Percentiles rank a stretch among this genome's conserved stretches.
These are phyloP conservation scores for Stagonosporopsis tanaceti DNA, from an alignment of 2,329 filamentous ascomycete species.

Conservation along the genomic window DNA sequence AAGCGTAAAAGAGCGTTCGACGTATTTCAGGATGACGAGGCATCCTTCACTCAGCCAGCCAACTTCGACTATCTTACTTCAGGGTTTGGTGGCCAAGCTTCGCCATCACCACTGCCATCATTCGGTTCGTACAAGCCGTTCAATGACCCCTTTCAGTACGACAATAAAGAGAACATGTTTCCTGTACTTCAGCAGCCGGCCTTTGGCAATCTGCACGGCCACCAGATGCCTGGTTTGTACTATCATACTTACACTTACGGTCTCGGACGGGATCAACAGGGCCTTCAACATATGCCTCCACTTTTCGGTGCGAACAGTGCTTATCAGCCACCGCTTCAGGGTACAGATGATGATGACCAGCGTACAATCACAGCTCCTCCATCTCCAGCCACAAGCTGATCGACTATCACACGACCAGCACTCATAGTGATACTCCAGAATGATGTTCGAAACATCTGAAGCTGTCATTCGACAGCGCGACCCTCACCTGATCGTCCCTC, in stretches of 20 bases:
- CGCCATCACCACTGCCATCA: slow-evolving; percentile 35
- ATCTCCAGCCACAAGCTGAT: slow-evolving; percentile 43
- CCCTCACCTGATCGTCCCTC: slow-evolving; percentile 22
- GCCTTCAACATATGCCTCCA: slow-evolving; percentile 35
- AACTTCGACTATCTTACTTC: slow-evolving; percentile 47
- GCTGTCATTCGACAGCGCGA: slow-evolving; percentile 10
- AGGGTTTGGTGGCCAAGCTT: slow-evolving; percentile 37
- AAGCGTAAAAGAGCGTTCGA: slow-evolving; percentile 51
- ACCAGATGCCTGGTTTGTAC: slow-evolving; percentile 34
- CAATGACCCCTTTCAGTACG: slow-evolving; percentile 39
- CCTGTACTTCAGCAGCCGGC: slow-evolving; percentile 34
- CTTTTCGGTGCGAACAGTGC: slow-evolving; percentile 31
- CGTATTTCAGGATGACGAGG: slow-evolving; percentile 53
- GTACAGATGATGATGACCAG: slow-evolving; percentile 43
- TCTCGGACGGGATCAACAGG: slow-evolving; percentile 40
- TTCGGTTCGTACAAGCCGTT: slow-evolving; percentile 40
- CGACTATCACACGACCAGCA: background rate
- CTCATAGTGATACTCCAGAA: background rate
- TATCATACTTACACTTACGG: slow-evolving; percentile 41
- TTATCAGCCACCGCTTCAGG: slow-evolving; percentile 35
- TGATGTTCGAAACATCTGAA: slow-evolving; percentile 1
- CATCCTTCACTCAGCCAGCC: slow-evolving; percentile 43
- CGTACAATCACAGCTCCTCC: slow-evolving; percentile 49
- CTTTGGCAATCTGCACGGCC: slow-evolving; percentile 36
- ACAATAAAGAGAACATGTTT: slow-evolving; percentile 46